Evolutionary conservation across 352 stramenopile genomes (phyloP).

Genomic region (Globisporangium camurandrum): DNA sequence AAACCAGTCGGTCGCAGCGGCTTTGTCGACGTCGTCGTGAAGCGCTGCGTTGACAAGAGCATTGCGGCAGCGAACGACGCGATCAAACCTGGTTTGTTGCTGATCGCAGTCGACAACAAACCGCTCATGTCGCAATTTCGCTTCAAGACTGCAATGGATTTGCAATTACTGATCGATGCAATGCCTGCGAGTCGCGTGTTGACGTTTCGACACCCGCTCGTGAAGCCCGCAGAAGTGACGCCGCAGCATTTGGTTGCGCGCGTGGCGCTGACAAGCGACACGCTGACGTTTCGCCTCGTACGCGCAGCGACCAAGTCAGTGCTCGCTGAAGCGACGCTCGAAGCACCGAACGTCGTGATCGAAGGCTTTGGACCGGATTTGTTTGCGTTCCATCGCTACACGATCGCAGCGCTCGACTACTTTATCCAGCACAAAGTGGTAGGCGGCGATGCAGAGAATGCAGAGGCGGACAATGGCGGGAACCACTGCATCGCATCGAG

Average conservation of each 20-base stretch:
- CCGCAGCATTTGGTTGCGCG: constrained; percentile 42
- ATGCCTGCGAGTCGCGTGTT: constrained; percentile 47
- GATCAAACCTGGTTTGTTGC: constrained; percentile 61
- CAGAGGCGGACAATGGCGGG: constrained; percentile 19
- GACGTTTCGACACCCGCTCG: constrained; percentile 72
- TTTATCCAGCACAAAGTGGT: constrained; percentile 77
- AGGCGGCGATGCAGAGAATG: no score
- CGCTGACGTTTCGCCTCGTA: constrained; percentile 67
- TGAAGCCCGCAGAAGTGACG: constrained; percentile 47
- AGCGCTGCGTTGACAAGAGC: constrained; percentile 38
- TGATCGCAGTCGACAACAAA: constrained; percentile 68
- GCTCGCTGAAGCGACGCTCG: constrained; percentile 48
- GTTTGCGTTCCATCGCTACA: constrained; percentile 79
- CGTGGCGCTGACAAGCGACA: constrained; percentile 40
- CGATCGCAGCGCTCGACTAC: constrained; percentile 57
- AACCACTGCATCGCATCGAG: constrained; percentile 79
- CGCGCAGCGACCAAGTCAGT: constrained; percentile 51
- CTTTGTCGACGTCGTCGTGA: constrained; percentile 34
- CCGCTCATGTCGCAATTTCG: constrained; percentile 38
- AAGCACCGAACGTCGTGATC: constrained; percentile 43
- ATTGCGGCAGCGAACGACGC: constrained; percentile 52
- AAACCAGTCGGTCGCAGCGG: background rate
- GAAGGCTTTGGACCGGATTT: constrained; percentile 67
- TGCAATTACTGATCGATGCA: constrained; percentile 44
- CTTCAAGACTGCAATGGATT: constrained; percentile 42